Evolutionary conservation across 106 monocot species (phyloP).

Genomic region (Dendrobium chrysotoxum): DNA sequence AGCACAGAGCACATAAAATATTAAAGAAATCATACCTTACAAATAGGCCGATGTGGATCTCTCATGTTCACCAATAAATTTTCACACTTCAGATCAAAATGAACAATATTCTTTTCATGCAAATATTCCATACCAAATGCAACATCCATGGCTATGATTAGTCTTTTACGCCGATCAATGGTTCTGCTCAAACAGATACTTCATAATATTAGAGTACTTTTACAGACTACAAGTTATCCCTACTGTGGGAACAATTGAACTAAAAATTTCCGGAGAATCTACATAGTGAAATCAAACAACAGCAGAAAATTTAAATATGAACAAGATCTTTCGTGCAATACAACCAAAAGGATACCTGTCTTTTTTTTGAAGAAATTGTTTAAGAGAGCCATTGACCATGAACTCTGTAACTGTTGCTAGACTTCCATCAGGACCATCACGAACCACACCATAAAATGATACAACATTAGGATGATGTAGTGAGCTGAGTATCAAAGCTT

Average conservation of each 20-base stretch:
- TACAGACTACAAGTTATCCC: background rate
- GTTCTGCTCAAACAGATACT: conserved; percentile 47
- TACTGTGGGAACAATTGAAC: background rate
- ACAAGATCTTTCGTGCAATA: background rate
- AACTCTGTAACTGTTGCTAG: conserved; percentile 84
- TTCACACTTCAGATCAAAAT: conserved; percentile 97
- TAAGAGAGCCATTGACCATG: conserved; percentile 93
- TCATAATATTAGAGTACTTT: background rate
- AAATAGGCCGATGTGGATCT: conserved; percentile 90
- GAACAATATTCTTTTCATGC: conserved; percentile 92
- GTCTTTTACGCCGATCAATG: conserved; percentile 90
- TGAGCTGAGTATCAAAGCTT: conserved; percentile 67
- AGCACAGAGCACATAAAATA: background rate
- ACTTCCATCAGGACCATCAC: conserved; percentile 76
- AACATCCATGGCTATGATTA: conserved; percentile 92
- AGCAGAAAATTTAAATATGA: background rate
- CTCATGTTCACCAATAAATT: conserved; percentile 96
- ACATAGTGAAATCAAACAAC: background rate
- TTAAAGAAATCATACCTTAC: conserved; percentile 56
- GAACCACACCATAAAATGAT: conserved; percentile 80
- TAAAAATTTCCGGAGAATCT: background rate
- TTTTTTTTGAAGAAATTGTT: conserved; percentile 77
- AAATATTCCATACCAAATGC: conserved; percentile 98
- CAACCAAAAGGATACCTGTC: conserved; percentile 43
- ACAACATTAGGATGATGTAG: conserved; percentile 89